Base-by-base conservation (phyloP, 225 moss, liverwort and hornwort genomes). In the Marchantia paleacea region DNA sequence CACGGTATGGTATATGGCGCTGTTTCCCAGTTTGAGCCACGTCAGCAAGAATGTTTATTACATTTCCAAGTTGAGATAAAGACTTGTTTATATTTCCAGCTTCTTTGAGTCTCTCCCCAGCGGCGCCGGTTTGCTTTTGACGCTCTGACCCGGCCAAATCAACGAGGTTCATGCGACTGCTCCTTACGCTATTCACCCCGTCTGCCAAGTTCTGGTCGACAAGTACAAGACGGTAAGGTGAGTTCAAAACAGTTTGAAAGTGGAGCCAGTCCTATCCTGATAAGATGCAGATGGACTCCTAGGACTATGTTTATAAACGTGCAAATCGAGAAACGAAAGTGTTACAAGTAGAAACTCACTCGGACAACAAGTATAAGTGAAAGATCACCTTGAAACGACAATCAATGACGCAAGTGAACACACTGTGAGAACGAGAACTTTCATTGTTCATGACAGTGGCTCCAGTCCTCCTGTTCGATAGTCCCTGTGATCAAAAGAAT, bases 141-240 rank as follows among this genome's bases (percentile, higher is more conserved):
- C 96, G 91, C 84, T 97, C 96, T 72, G 96, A 97, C 16, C 96
- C 96, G 72, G 94, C 96, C 29, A 97, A 80, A 82, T 97, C 96
- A 52, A 97, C 94, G 7, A 97, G 82, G 75, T 97, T 97, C 93
- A 97, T 94, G 75, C 94, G 83, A 82, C 96, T 97, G 50, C 85
- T 97, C 69, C 93, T 84, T 48, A 97, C 91, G 66, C 90, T 91
- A 77, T 87, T 94, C 49, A 88, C 91, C 60, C 96, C 94, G 58
- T 92, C 92, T 8, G 91, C 89, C 28, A 85, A 69, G 75, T 91
- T 93, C 94, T 96, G 90, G 19, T 12, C 74, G 3, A 26, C 7
- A 28, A 48, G 24, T n/a, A 22, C 50, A 72, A 24, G 15, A 7
- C 15, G 16, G 61, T 20, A 61, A 48, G 39, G 39, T 50, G 10